phyloP scores from a whole-genome alignment of 2,329 filamentous ascomycete genomes.

The Claviceps sp. region DNA sequence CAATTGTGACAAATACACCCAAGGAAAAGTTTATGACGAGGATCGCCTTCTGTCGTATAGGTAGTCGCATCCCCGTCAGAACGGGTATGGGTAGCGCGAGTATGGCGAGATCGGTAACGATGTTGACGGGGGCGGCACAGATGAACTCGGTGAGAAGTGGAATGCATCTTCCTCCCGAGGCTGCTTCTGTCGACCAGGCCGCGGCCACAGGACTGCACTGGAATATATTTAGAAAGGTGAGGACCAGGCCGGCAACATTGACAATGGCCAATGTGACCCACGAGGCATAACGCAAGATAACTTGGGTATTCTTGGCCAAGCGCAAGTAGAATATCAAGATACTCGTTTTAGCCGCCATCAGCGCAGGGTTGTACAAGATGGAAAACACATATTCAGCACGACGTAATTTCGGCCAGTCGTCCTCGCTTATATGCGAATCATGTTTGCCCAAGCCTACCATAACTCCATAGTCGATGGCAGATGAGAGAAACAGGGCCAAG shows the following conservation, averaged over 20 bases:
- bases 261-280: constrained; percentile 66
- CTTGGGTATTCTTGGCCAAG: constrained; percentile 63
- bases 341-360: constrained; percentile 89
- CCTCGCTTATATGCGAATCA: constrained; percentile 42
- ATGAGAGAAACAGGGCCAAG: constrained; percentile 52
- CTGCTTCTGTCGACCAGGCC: constrained; percentile 40
- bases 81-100: constrained; percentile 81
- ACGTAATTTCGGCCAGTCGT: constrained; percentile 39
- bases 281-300: constrained; percentile 68
- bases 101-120: constrained; percentile 80
- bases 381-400: constrained; percentile 51
- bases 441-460: constrained; percentile 54
- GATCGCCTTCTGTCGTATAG: constrained; percentile 75
- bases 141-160: constrained; percentile 50
- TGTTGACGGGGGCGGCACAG: constrained; percentile 76
- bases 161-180: constrained; percentile 31
- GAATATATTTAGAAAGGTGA: constrained; percentile 79
- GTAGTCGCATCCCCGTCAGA: constrained; percentile 72
- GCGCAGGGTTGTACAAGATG: constrained; percentile 63
- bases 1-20: constrained; percentile 74
- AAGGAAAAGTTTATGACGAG: constrained; percentile 75
- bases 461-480: constrained; percentile 52
- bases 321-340: constrained; percentile 83
- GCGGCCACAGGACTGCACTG: constrained; percentile 68
- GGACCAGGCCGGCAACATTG: constrained; percentile 60